These are phyloP conservation scores for Chlamydomonas schloesseri DNA, from an alignment of 139 green algal species.

Conservation along the genomic window DNA sequence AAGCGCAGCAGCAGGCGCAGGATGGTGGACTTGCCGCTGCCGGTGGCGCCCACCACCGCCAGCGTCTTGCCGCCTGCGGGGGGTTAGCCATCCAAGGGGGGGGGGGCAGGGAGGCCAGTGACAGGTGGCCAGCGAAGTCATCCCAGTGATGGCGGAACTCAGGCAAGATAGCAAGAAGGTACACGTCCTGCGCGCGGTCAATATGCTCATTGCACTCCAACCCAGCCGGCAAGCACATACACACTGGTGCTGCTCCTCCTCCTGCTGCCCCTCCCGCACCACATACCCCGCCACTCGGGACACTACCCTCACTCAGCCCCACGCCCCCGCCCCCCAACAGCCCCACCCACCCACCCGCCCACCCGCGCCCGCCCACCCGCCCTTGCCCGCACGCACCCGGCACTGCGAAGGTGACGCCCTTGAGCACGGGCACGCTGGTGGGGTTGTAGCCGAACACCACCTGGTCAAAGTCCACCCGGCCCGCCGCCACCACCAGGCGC, in stretches of 20 bases:
- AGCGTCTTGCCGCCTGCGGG: conserved; percentile 70
- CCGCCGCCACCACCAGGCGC: conserved; percentile 53
- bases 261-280: no score
- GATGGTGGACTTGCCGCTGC: conserved; percentile 92
- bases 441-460: conserved; percentile 59
- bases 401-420: conserved; percentile 55
- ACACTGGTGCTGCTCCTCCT: no score
- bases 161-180: no score
- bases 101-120: no score
- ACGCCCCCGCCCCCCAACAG: conserved; percentile 33
- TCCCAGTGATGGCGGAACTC: no score
- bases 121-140: no score
- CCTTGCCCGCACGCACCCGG: conserved; percentile 32
- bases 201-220: no score
- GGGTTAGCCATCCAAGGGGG: no score
- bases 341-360: no score
- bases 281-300: not conserved
- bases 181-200: no score
- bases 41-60: conserved; percentile 86
- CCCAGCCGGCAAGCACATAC: no score
- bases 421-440: conserved; percentile 51
- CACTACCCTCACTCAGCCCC: not conserved
- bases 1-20: conserved; percentile 87
- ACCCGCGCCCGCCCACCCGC: no score
- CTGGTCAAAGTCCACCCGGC: conserved; percentile 61